Evolutionary conservation across 805 yeast genomes (phyloP).

Genomic region (Yamadazyma ubonensis): DNA sequence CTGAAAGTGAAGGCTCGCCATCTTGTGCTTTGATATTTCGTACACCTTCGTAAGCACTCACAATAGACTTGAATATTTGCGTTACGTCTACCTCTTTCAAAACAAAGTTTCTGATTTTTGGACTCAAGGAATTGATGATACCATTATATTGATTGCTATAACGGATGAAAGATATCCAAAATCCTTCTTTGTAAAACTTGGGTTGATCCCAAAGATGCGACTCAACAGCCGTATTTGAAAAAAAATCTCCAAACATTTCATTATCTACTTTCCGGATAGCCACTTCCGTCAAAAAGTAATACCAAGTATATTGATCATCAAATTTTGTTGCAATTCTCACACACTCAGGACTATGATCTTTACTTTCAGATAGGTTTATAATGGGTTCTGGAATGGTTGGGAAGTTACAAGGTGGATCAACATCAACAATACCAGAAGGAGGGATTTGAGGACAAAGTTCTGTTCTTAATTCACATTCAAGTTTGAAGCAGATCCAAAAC

Average conservation of each 20-base stretch:
- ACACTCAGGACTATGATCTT: constrained; percentile 24
- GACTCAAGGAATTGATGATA: constrained; percentile 36
- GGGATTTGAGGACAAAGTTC: constrained; percentile 37
- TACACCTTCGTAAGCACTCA: constrained; percentile 21
- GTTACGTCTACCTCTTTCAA: constrained; percentile 31
- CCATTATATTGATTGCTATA: constrained; percentile 39
- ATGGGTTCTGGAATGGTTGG: constrained; percentile 30
- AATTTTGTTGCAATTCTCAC: constrained; percentile 23
- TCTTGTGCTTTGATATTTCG: constrained; percentile 8
- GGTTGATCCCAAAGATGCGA: constrained; percentile 24
- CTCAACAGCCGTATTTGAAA: constrained; percentile 15
- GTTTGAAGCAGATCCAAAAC: constrained; percentile 37
- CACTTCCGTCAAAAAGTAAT: constrained; percentile 37
- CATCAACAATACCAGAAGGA: constrained; percentile 30
- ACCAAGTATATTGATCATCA: constrained; percentile 36
- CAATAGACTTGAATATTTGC: constrained; percentile 28
- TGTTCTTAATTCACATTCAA: constrained; percentile 35
- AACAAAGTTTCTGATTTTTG: constrained; percentile 32
- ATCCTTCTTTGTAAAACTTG: constrained; percentile 19
- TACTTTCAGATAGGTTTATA: constrained; percentile 13
- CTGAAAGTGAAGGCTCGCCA: constrained; percentile 10
- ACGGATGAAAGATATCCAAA: constrained; percentile 30
- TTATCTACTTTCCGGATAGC: constrained; percentile 42
- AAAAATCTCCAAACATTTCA: constrained; percentile 33
- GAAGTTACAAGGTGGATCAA: constrained; percentile 32